Base-by-base conservation (phyloP, 768 basidiomycete genomes). In the Aureoboletus auriporus region DNA sequence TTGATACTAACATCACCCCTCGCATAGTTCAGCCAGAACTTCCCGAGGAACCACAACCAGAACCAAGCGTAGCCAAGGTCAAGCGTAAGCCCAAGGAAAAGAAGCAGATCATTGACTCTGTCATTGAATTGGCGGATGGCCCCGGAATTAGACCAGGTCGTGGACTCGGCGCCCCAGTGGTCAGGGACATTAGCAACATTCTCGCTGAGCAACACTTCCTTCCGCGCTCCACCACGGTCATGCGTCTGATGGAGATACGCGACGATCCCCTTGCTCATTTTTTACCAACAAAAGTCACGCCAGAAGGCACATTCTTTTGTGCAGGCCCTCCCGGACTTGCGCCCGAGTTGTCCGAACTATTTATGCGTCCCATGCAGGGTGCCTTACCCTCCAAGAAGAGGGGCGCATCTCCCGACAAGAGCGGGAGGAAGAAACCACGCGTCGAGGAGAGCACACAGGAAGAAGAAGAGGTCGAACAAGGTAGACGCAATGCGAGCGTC, bases 21-120 rank as follows among this genome's bases (percentile, higher is more conserved):
- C 73, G 73, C 5, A 77, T 77, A 13, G 75, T 74, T 9, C 75
- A 71, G 27, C 58, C 61, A 47, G 62, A 58, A 20, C 46, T 61
- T 26, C 74, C 72, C n/a, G 73, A 71, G 35, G 67, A 71, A 42
- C 58, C 17, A 4, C 63, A 72, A 29, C 62, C 27, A 0, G 63
- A 63, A 29, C 62, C 27, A 0, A 61, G 61, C 7, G 65, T 61
- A 51, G 42, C 59, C 31, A 75, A 73, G 50, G 62, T 59, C 60
- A 72, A 78, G 71, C 71, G 78, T 57, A 78, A 83, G 66, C 55
- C 63, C 66, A 82, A 79, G 55, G 84, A 86, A 60, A 90, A 85
- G 75, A 94, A 87, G 67, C 86, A 89, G 55, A 89, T 93, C 39
- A 87, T 95, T 47, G 94, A 97, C 65, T 77, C 80, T n/a, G 80